Evolutionary conservation across 202 grass and related monocot species (phyloP), one percentile per base, ranked within the genome.

Genomic region (Panicum hallii): DNA sequence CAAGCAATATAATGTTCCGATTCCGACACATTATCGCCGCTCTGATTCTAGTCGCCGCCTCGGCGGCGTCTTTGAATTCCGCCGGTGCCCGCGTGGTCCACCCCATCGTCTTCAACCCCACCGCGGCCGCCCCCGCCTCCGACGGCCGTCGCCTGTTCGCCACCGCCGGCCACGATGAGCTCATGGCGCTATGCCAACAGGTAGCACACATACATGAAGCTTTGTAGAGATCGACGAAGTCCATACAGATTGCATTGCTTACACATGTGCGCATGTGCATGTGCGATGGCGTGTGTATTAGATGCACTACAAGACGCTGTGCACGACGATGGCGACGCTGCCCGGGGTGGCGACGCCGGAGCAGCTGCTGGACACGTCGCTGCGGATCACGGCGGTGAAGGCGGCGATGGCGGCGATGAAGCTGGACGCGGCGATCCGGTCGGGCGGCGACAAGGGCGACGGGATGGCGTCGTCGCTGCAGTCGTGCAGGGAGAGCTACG

Each of bases 401-500:
- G 87, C 87, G 5, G 64, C 30, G 11, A 68, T 77, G 86, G 85
- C 67, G 71, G 85, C 52, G 82, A 23, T n/a, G 30, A 77, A 81
- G 64, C 75, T 95, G 9, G 83, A 81, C 63, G 11, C n/a, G n/a
- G 70, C 32, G 45, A 43, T 84, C 0, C 77, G 47, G 85, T 7
- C 48, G 53, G 16, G 9, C 12, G 55, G 11, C 79, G 86, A 15
- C 47, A 12, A 23, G 63, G 87, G 70, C 38, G 52, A 4, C 2
- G 72, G 78, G 34, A 82, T 86, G 79, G 19, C 41, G 41, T 88
- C 88, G 46, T 66, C 79, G 56, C 83, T 95, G 38, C 19, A 75
- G 8, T 70, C 93, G 26, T 95, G 93, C 93, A 86, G 43, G 65
- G 86, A 84, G 16, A 90, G 79, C 80, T 95, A 95, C 83, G 79